These are phyloP conservation scores for Trichoderma afroharzianum DNA, from an alignment of 2,329 filamentous ascomycete genomes.

Conservation along the genomic window DNA sequence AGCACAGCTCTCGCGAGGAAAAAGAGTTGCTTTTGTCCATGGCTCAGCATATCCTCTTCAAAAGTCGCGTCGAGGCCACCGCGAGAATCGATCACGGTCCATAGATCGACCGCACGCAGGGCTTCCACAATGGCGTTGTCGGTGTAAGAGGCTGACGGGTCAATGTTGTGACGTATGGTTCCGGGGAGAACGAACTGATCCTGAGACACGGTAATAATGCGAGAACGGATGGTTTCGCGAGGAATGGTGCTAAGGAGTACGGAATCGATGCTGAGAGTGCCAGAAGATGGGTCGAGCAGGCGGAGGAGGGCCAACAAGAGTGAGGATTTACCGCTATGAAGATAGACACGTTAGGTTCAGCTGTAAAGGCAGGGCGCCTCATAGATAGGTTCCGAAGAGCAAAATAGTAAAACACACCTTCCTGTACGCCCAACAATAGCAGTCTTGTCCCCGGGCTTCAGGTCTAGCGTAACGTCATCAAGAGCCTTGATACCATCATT, in stretches of 20 bases:
- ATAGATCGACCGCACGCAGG: slow-evolving; percentile 43
- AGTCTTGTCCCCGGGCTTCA: slow-evolving; percentile 5
- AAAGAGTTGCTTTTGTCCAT: slow-evolving; percentile 50
- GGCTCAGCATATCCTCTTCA: slow-evolving; percentile 34
- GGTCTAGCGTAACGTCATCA: slow-evolving; percentile 35
- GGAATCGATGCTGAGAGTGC: slow-evolving; percentile 42
- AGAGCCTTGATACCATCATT: slow-evolving; percentile 34
- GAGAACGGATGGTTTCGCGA: slow-evolving; percentile 40
- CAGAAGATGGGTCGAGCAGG: slow-evolving; percentile 40
- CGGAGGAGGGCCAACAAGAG: slow-evolving; percentile 46
- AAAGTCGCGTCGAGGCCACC: slow-evolving; percentile 39
- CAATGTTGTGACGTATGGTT: slow-evolving; percentile 45
- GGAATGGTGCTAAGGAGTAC: slow-evolving; percentile 39
- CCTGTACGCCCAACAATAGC: slow-evolving; percentile 8
- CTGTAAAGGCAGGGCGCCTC: slow-evolving; percentile 17
- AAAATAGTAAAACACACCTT: slow-evolving; percentile 22
- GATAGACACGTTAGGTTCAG: background rate
- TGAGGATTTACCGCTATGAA: slow-evolving; percentile 48
- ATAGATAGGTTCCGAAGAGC: too few species aligned
- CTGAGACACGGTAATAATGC: slow-evolving; percentile 47
- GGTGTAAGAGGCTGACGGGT: slow-evolving; percentile 34
- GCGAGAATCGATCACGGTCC: slow-evolving; percentile 34
- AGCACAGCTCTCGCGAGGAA: slow-evolving; percentile 47
- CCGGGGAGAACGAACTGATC: slow-evolving; percentile 47
- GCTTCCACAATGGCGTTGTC: slow-evolving; percentile 37